Evolutionary conservation across 2,329 filamentous ascomycete species (phyloP).

Genomic region (Epichloe aotearoae): DNA sequence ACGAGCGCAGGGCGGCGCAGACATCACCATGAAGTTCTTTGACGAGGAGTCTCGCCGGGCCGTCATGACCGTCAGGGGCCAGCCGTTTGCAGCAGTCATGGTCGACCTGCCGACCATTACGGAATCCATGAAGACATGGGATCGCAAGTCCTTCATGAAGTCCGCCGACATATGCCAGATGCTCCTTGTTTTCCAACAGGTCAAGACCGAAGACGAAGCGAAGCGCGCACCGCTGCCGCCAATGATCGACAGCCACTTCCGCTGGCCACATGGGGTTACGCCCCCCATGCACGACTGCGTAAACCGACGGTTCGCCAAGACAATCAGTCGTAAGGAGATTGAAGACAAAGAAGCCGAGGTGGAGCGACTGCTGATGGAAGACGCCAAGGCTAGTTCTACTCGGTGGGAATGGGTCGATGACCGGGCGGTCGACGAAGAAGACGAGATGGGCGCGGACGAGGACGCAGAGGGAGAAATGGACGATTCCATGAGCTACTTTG

Average conservation of each 20-base stretch:
- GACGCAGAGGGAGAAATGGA: constrained; percentile 36
- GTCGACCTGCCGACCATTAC: constrained; percentile 79
- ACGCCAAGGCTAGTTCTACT: constrained; percentile 47
- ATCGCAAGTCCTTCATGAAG: constrained; percentile 78
- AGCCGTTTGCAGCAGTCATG: constrained; percentile 62
- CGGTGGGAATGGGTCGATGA: constrained; percentile 54
- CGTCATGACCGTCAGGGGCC: constrained; percentile 54
- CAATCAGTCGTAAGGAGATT: constrained; percentile 70
- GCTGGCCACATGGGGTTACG: constrained; percentile 76
- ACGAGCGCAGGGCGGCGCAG: constrained; percentile 52
- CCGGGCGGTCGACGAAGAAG: constrained; percentile 28
- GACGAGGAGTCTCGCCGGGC: constrained; percentile 61
- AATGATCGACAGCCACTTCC: constrained; percentile 55
- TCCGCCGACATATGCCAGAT: constrained; percentile 82
- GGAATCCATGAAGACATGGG: constrained; percentile 89
- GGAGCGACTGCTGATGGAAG: constrained; percentile 57
- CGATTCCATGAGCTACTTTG: constrained; percentile 28
- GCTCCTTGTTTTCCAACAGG: constrained; percentile 62
- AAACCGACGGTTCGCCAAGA: constrained; percentile 71
- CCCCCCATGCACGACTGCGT: constrained; percentile 79
- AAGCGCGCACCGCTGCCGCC: constrained; percentile 53
- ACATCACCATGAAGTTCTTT: constrained; percentile 71
- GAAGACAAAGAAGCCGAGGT: constrained; percentile 74
- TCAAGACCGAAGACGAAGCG: constrained; percentile 54
- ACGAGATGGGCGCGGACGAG: constrained; percentile 27